These are phyloP conservation scores for Pinus taeda DNA, from an alignment of 75 land plant species.

Conservation along the genomic window DNA sequence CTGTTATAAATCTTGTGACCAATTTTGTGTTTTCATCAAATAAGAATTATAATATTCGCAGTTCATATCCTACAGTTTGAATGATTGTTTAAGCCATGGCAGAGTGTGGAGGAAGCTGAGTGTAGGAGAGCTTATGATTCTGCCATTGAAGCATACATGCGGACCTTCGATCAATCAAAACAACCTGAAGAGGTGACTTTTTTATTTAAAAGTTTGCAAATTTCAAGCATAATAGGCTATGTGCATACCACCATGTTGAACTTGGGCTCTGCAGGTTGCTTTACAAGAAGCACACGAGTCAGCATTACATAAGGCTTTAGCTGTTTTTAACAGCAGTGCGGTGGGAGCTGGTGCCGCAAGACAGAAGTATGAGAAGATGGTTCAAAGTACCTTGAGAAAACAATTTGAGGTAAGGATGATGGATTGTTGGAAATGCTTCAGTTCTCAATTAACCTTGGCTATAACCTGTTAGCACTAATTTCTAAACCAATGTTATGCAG, in stretches of 20 bases:
- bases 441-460: not conserved
- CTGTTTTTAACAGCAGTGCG: conserved; percentile 59
- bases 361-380: conserved; percentile 78
- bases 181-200: conserved; percentile 75
- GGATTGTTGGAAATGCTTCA: not conserved
- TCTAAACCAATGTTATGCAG: conserved; percentile 24
- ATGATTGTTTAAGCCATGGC: conserved; percentile 13
- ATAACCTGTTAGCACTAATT: too few relatives aligned
- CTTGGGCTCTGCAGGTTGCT: conserved; percentile 37
- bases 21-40: not conserved
- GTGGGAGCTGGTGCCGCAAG: conserved; percentile 76
- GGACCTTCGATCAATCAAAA: conserved; percentile 61
- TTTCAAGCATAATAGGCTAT: not conserved
- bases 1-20: not conserved
- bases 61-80: not conserved
- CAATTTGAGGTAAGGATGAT: conserved; percentile 73
- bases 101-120: conserved; percentile 99
- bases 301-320: conserved; percentile 67
- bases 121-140: conserved; percentile 86
- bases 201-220: not conserved
- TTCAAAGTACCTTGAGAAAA: conserved; percentile 53
- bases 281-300: conserved; percentile 83
- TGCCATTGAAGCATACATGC: conserved; percentile 71
- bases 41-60: not conserved
- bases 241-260: not conserved